Base-by-base conservation (phyloP, 2,329 filamentous ascomycete genomes). In the Coniochaeta prunicola region DNA sequence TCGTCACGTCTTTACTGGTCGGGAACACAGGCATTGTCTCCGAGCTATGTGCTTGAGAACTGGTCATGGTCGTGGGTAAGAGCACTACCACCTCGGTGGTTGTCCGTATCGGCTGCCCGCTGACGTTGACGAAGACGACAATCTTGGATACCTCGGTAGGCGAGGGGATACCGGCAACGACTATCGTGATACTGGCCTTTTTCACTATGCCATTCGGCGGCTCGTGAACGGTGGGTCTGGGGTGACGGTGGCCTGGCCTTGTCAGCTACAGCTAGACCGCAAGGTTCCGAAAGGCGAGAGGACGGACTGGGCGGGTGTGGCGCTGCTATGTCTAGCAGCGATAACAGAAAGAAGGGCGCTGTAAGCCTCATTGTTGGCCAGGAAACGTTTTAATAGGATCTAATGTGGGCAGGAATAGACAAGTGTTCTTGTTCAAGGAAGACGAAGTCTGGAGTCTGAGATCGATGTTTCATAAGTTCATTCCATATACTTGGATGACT, bases 111-210 rank as follows among this genome's bases (percentile, higher is more conserved):
- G 77, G 74, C n/a, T 78, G 74, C 58, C 84, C 83, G 59, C 79
- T 69, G 63, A 80, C 72, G 66, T 89, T 78, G 53, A 88, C 82
- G 70, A 82, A 88, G 65, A 88, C 78, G 30, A 85, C 77, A 56
- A 81, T 74, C 59, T 80, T 73, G 6, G 77, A 74, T 10, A 75
- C 64, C 40, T 77, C 73, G 40, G 76, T 78, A 13, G 76, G 69
- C 33, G 67, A 68, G 50, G 73, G 70, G 53, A 75, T 64, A 10
- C 70, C 65, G 12, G 71, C 66, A 61, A 75, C 70, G 4, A 72
- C 71, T n/a, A 74, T 64, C 3, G 74, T 73, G 53, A 71, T 65
- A 58, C 61, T 67, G 58, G 65, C 69, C 33, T 1, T 64, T 59
- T 50, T 68, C 36, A 8, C 10, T 2, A 31, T 56, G 40, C 30